Base-by-base conservation (phyloP, 306 rosid genomes). In the Vigna mungo region DNA sequence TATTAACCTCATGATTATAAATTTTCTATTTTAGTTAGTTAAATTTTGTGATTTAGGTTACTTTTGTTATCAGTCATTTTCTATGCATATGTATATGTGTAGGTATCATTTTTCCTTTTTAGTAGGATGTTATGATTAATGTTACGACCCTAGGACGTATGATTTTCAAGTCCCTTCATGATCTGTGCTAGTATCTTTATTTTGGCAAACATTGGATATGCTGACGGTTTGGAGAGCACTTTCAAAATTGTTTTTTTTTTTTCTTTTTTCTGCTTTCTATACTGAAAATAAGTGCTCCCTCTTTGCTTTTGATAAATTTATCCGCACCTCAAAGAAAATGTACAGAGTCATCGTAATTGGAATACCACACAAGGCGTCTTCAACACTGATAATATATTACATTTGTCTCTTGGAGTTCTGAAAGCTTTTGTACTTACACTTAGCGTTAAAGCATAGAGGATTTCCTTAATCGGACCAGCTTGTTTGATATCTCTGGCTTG, bases 341-440 rank as follows among this genome's bases (percentile, higher is more conserved):
- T 36, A 36, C 55, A 17, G 18, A 11, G 48, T 21, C 56, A 63
- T 44, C 51, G 27, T 76, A 11, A 18, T 54, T 58, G n/a, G 66
- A 58, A 76, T 43, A 1, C 23, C 7, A 25, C 2, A 18, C 34
- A 15, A 34, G 18, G 30, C 18, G 11, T 59, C 64, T 74, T 62
- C 11, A 30, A 43, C 48, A 69, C 15, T 54, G 6, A 23, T 21
- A 23, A 21, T 54, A 20, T 36, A 9, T 21, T 70, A 44, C 41
- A 74, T 62, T 66, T 32, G 4, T 18, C 68, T 64, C 43, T 32
- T 56, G 27, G 46, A 62, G 69, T 67, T 43, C 74, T 27, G 47
- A 62, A 74, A 61, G 49, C 15, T 34, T 37, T 78, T 53, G 17
- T 83, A 79, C 59, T 41, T 25, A 34, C 17, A 37, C 46, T 25